Evolutionary conservation across 257 asterid genomes (phyloP).

Genomic region (Solanum dulcamara): DNA sequence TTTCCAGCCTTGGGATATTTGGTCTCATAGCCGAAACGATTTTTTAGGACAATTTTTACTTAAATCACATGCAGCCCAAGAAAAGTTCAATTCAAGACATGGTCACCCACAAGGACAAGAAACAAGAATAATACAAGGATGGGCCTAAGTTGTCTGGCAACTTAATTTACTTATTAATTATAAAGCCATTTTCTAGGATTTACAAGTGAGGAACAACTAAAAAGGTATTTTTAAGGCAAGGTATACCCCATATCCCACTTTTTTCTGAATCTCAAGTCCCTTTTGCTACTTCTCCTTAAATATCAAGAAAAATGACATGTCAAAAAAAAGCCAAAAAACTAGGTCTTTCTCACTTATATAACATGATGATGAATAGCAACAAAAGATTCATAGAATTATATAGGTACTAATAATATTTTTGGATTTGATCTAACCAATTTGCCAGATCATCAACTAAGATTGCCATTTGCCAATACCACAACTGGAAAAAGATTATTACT

Average conservation of each 20-base stretch:
- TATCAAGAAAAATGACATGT: slow-evolving; percentile 3
- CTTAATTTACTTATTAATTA: neutral
- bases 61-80: slow-evolving; percentile 28
- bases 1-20: slow-evolving; percentile 15
- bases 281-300: slow-evolving; percentile 6
- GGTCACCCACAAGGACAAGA: slow-evolving; percentile 15
- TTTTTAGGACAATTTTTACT: neutral
- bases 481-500: neutral
- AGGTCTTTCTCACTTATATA: neutral
- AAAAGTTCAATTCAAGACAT: slow-evolving; percentile 12
- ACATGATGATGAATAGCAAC: slow-evolving; percentile 1
- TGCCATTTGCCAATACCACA: neutral
- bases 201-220: slow-evolving; percentile 13
- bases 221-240: slow-evolving; percentile 3
- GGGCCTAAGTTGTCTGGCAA: slow-evolving; percentile 9
- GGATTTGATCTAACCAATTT: neutral
- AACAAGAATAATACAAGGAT: slow-evolving; percentile 11
- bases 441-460: neutral
- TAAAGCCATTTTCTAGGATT: neutral
- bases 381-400: neutral
- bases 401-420: neutral
- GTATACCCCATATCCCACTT: slow-evolving; percentile 15
- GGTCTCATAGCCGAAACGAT: slow-evolving; percentile 6
- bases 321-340: neutral
- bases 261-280: neutral